Conservation (phyloP, 2,329 filamentous ascomycete species). For the Colletotrichum trifolii region DNA sequence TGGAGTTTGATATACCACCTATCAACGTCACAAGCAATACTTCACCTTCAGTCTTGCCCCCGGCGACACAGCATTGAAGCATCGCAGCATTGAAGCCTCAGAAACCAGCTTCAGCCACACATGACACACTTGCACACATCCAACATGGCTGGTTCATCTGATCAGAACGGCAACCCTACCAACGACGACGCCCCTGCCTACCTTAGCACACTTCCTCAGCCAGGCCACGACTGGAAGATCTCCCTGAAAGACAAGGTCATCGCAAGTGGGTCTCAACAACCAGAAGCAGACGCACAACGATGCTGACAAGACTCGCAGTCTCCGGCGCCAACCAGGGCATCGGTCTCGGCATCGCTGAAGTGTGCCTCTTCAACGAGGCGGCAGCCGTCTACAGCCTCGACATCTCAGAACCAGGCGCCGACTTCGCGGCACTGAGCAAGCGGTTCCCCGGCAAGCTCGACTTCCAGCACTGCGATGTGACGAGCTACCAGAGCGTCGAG, state of each 20-base stretch:
- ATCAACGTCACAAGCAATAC: too few relatives aligned
- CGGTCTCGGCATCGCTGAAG: conserved; percentile 56
- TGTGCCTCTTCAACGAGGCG: conserved; percentile 57
- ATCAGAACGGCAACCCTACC: conserved; percentile 5
- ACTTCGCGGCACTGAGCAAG: conserved; percentile 49
- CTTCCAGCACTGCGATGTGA: conserved; percentile 59
- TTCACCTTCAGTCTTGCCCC: background rate
- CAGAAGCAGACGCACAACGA: background rate
- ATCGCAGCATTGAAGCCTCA: too few relatives aligned
- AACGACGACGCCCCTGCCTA: conserved; percentile 28
- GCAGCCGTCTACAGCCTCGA: conserved; percentile 53
- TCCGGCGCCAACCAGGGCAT: conserved; percentile 49
- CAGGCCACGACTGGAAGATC: conserved; percentile 49
- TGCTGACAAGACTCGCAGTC: conserved; percentile 41
- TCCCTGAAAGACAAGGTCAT: conserved; percentile 51
- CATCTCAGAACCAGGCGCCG: conserved; percentile 49
- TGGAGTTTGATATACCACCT: too few relatives aligned
- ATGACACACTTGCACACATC: background rate
- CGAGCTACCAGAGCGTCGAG: conserved; percentile 52
- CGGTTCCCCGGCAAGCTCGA: conserved; percentile 53
- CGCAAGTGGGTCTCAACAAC: conserved; percentile 44
- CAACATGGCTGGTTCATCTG: conserved; percentile 12
- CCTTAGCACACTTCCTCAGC: conserved; percentile 47
- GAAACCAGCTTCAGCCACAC: too few relatives aligned
- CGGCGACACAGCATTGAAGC: too few relatives aligned